phyloP scores from a whole-genome alignment of 495 filamentous ascomycete species.

The Penicillium flavigenum region DNA sequence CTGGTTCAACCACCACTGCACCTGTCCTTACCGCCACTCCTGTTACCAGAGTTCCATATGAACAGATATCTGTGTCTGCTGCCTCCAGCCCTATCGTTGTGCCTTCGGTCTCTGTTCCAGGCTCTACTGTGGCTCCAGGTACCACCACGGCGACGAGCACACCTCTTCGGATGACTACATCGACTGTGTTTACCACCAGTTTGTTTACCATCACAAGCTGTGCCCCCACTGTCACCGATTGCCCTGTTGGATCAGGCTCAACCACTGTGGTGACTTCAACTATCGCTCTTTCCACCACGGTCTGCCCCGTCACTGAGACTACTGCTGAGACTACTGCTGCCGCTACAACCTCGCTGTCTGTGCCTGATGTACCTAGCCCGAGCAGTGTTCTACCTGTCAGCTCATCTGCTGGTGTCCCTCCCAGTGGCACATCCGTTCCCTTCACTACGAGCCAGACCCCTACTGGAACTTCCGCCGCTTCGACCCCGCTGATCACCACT shows the following conservation, averaged over 20 bases:
- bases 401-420: background rate
- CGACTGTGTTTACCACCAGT: slow-evolving; percentile 55
- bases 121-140: slow-evolving; percentile 14
- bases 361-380: background rate
- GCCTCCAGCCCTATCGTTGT: slow-evolving; percentile 3
- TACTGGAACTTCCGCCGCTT: background rate
- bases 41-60: slow-evolving; percentile 9
- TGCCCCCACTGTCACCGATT: slow-evolving; percentile 56
- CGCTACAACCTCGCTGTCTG: slow-evolving; percentile 12
- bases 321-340: slow-evolving; percentile 12
- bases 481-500: slow-evolving; percentile 12
- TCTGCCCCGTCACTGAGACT: slow-evolving; percentile 54
- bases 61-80: slow-evolving; percentile 8
- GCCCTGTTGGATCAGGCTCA: slow-evolving; percentile 47
- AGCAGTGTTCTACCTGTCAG: slow-evolving; percentile 3
- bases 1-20: slow-evolving; percentile 36
- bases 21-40: slow-evolving; percentile 13
- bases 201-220: slow-evolving; percentile 59
- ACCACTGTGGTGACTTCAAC: slow-evolving; percentile 55
- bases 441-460: background rate
- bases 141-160: slow-evolving; percentile 15
- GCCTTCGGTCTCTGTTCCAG: background rate
- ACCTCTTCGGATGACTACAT: slow-evolving; percentile 15
- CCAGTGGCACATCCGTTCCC: background rate
- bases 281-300: slow-evolving; percentile 59